phyloP scores from a whole-genome alignment of 495 filamentous ascomycete species.

The Hypomontagnella submonticulosa region DNA sequence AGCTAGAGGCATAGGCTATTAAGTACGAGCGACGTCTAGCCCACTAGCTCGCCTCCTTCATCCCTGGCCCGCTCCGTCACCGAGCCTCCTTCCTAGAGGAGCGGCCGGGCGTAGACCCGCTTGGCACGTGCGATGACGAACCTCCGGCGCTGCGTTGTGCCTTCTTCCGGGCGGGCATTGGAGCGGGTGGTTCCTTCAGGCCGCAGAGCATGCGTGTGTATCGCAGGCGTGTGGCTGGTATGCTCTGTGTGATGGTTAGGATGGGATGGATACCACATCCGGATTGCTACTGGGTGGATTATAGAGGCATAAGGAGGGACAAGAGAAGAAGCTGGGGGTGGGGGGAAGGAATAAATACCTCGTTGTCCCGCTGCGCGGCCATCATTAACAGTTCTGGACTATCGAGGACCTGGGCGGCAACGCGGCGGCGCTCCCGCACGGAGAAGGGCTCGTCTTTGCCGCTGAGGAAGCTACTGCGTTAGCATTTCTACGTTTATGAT shows the following conservation, averaged over 20 bases:
- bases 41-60: neutral
- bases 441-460: slow-evolving; percentile 46
- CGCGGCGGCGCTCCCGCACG: slow-evolving; percentile 49
- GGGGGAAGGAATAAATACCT: slow-evolving; percentile 49
- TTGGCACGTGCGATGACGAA: slow-evolving; percentile 8
- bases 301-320: neutral
- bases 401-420: slow-evolving; percentile 59
- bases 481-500: neutral
- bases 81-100: slow-evolving; percentile 26
- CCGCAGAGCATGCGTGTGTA: slow-evolving; percentile 63
- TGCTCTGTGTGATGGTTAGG: slow-evolving; percentile 48
- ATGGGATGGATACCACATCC: neutral
- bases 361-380: slow-evolving; percentile 58
- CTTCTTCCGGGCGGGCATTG: slow-evolving; percentile 29
- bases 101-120: slow-evolving; percentile 14
- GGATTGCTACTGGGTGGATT: no score
- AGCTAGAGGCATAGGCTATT: no score
- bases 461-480: neutral
- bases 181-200: slow-evolving; percentile 47
- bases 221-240: slow-evolving; percentile 59
- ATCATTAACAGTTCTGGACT: slow-evolving; percentile 65
- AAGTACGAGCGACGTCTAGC: neutral
- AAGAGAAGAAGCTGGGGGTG: slow-evolving; percentile 1
- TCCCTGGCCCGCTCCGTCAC: slow-evolving; percentile 1
- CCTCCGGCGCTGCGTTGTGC: slow-evolving; percentile 11